phyloP scores from a whole-genome alignment of 2,329 filamentous ascomycete species.

The Neophaeococcomyces mojaviensis region DNA sequence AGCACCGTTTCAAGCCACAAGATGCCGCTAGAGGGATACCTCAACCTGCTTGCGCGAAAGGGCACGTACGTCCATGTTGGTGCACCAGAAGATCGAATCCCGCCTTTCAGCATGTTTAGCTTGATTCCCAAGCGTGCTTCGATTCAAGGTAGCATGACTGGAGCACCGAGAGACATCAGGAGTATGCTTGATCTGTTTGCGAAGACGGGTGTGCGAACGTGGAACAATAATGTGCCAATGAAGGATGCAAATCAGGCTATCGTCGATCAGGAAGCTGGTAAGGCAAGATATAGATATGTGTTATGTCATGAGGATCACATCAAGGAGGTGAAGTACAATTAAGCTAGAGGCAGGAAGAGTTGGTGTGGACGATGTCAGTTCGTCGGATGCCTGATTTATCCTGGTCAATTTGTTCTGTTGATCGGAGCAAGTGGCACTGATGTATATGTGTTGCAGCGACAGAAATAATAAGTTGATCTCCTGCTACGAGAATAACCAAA shows the following conservation, averaged over 20 bases:
- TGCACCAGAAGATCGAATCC: constrained; percentile 52
- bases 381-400: too few relatives aligned
- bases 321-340: too few relatives aligned
- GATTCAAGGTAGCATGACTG: constrained; percentile 43
- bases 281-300: constrained; percentile 40
- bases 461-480: too few relatives aligned
- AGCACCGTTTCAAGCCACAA: constrained; percentile 49
- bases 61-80: constrained; percentile 61
- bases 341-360: too few relatives aligned
- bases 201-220: constrained; percentile 35
- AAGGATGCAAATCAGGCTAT: constrained; percentile 35
- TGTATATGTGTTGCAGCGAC: too few relatives aligned
- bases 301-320: constrained; percentile 31
- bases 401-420: too few relatives aligned
- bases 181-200: constrained; percentile 38
- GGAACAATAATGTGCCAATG: constrained; percentile 37
- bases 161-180: constrained; percentile 35
- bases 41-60: constrained; percentile 25
- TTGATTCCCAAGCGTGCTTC: constrained; percentile 51
- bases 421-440: too few relatives aligned
- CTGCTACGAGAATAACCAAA: too few relatives aligned
- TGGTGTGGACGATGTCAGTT: too few relatives aligned
- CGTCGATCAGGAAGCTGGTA: constrained; percentile 37
- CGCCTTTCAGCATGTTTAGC: constrained; percentile 49
- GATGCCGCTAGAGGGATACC: constrained; percentile 17